Conservation (phyloP, 345 rosid species). For the Toxicodendron radicans region DNA sequence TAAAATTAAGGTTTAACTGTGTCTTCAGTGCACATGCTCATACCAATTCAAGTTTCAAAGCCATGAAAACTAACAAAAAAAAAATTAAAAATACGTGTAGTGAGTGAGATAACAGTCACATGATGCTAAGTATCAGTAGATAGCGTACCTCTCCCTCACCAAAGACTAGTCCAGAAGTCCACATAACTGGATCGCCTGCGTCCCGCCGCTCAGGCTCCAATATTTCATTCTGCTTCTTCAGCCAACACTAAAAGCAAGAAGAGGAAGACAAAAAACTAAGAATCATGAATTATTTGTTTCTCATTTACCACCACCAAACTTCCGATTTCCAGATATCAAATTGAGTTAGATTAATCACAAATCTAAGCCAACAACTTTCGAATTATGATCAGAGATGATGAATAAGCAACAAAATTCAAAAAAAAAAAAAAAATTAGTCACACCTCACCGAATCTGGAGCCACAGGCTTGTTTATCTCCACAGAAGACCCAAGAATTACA, state of each 20-base stretch:
- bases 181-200: constrained; percentile 28
- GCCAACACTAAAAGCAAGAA: constrained; percentile 33
- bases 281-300: neutral
- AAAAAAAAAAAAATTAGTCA: neutral
- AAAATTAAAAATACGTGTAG: neutral
- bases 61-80: neutral
- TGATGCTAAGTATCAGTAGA: neutral
- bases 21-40: neutral
- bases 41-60: neutral
- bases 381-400: neutral
- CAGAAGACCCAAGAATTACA: constrained; percentile 56
- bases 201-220: constrained; percentile 26
- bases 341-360: neutral
- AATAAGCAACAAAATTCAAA: neutral
- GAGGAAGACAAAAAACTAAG: constrained; percentile 3
- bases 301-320: neutral
- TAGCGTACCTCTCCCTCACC: constrained; percentile 30
- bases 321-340: neutral
- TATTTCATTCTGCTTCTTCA: constrained; percentile 35
- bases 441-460: constrained; percentile 48
- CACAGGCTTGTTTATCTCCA: constrained; percentile 38
- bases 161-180: constrained; percentile 40
- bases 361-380: neutral
- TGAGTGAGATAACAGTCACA: neutral
- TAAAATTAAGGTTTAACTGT: neutral